Conservation (phyloP, 345 rosid species). For the Eucalyptus pauciflora region DNA sequence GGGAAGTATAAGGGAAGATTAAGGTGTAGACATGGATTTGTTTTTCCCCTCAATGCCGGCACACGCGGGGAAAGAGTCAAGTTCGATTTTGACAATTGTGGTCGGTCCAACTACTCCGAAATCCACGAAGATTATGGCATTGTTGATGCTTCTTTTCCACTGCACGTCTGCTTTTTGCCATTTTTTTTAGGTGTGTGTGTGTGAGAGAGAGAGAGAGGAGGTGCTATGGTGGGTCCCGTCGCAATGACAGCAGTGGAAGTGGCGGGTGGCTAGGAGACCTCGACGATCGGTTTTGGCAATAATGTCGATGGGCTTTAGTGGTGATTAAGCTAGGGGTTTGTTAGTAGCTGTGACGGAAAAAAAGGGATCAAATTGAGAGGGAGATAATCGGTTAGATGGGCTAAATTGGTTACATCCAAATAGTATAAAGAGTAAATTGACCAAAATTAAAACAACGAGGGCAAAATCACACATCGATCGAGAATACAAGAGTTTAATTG, state of each 20-base stretch:
- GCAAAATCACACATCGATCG: rapidly evolving
- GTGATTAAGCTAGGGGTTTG: neutral
- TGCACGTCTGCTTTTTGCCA: neutral
- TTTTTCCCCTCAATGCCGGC: neutral
- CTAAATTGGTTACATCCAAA: neutral
- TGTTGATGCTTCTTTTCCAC: neutral
- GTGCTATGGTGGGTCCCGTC: neutral
- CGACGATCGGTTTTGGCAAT: neutral
- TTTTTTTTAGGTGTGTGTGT: neutral
- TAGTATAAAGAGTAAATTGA: neutral
- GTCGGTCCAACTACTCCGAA: neutral
- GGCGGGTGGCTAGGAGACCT: neutral
- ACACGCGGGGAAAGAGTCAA: neutral
- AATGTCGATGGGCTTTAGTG: neutral
- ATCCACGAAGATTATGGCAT: neutral
- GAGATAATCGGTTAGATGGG: neutral
- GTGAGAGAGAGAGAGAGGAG: neutral
- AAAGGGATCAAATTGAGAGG: neutral
- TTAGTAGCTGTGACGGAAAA: neutral
- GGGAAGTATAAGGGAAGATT: neutral
- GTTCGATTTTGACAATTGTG: neutral
- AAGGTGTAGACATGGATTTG: neutral
- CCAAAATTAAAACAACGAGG: neutral
- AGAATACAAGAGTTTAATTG: neutral
- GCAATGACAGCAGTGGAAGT: neutral